phyloP scores from a whole-genome alignment of 805 yeast genomes.

The Babjeviella inositovora region DNA sequence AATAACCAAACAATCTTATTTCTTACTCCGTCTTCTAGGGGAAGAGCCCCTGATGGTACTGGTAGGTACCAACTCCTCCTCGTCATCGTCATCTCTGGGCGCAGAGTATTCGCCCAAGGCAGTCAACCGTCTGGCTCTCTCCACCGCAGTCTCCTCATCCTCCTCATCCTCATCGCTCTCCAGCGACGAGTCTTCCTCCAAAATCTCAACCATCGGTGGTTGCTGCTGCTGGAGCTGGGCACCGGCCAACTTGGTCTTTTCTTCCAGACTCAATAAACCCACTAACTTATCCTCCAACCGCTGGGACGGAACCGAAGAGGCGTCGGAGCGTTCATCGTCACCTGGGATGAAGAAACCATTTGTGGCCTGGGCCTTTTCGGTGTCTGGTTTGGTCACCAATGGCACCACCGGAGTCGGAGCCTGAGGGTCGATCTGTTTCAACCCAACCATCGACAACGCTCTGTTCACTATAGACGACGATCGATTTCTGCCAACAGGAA shows the following conservation, averaged over 20 bases:
- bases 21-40: no score
- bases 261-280: no score
- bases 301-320: no score
- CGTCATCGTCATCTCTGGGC: slow-evolving; percentile 26
- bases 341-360: slow-evolving; percentile 1
- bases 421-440: slow-evolving; percentile 13
- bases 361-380: background rate
- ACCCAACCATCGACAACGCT: slow-evolving; percentile 40
- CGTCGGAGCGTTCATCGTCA: no score
- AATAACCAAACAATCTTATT: no score
- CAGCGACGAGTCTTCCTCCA: slow-evolving; percentile 3
- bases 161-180: slow-evolving; percentile 8
- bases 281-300: no score
- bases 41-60: no score
- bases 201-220: background rate
- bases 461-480: slow-evolving; percentile 22
- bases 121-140: slow-evolving; percentile 42
- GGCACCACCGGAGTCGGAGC: background rate
- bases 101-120: slow-evolving; percentile 30
- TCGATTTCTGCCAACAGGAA: slow-evolving; percentile 7
- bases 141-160: slow-evolving; percentile 45
- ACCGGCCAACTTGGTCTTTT: no score
- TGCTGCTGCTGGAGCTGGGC: slow-evolving; percentile 1
- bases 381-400: no score
- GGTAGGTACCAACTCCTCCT: slow-evolving; percentile 25